phyloP scores from a whole-genome alignment of 2,329 filamentous ascomycete genomes.

The Orbilia quercus region DNA sequence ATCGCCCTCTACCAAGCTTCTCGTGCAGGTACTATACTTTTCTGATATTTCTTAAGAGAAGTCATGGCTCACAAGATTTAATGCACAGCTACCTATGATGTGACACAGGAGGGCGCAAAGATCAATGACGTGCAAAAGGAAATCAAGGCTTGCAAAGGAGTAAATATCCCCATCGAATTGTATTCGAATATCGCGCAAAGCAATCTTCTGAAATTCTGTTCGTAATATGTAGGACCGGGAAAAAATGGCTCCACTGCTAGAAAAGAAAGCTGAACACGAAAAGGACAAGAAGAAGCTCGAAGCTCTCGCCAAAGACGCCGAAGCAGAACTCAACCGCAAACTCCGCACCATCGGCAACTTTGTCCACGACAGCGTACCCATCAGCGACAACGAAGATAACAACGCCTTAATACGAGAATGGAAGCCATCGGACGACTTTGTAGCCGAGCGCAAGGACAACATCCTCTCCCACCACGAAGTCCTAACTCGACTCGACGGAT shows the following conservation, averaged over 20 bases:
- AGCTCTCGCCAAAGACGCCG: conserved; percentile 79
- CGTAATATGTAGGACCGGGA: conserved; percentile 67
- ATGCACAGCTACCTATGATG: conserved; percentile 75
- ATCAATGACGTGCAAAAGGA: conserved; percentile 92
- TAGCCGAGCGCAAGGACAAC: conserved; percentile 77
- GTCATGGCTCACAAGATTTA: conserved; percentile 31
- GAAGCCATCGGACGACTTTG: conserved; percentile 77
- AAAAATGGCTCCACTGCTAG: conserved; percentile 82
- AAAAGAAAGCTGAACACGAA: conserved; percentile 82
- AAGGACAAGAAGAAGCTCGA: conserved; percentile 84
- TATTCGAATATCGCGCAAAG: neutral
- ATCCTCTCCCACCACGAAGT: conserved; percentile 95
- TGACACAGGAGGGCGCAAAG: conserved; percentile 81
- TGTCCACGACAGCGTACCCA: conserved; percentile 86
- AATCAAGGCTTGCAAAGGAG: conserved; percentile 56
- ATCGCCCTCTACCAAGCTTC: conserved; percentile 83
- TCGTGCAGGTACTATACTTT: conserved; percentile 57
- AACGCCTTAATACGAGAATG: conserved; percentile 82
- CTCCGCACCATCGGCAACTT: conserved; percentile 87
- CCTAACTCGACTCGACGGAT: conserved; percentile 84
- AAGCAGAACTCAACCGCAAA: conserved; percentile 78
- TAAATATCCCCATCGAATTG: conserved; percentile 40
- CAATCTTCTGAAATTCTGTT: neutral
- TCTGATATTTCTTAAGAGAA: neutral
- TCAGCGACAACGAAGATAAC: conserved; percentile 88